phyloP scores from a whole-genome alignment of 768 basidiomycete genomes.

The Fistulinella prunicolor region DNA sequence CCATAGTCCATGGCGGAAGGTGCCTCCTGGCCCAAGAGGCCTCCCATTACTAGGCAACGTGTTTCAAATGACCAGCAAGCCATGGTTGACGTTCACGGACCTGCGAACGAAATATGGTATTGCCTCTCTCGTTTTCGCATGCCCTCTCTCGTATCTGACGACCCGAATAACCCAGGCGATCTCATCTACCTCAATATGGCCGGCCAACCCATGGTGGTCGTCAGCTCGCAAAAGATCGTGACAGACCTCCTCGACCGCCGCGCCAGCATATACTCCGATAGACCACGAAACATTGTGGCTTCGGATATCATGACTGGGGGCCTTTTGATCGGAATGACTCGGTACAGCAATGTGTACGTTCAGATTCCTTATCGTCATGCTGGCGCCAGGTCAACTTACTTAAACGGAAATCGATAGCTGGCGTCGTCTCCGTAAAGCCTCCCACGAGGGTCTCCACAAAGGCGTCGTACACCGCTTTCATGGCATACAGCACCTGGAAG shows the following conservation, averaged over 20 bases:
- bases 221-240: constrained; percentile 32
- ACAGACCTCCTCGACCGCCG: constrained; percentile 39
- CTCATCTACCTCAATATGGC: constrained; percentile 10
- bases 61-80: not conserved
- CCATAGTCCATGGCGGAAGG: constrained; percentile 2
- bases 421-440: constrained; percentile 9
- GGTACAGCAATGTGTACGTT: constrained; percentile 8
- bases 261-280: constrained; percentile 31
- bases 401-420: constrained; percentile 4
- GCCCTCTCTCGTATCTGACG: not conserved
- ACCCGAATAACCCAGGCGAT: not conserved
- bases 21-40: constrained; percentile 5
- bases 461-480: constrained; percentile 2
- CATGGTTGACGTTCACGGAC: constrained; percentile 1
- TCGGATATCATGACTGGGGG: constrained; percentile 33
- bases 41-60: constrained; percentile 5
- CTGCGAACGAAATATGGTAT: constrained; percentile 5
- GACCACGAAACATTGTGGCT: constrained; percentile 31
- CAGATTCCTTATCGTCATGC: not conserved
- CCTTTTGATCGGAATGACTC: constrained; percentile 22
- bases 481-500: constrained; percentile 6
- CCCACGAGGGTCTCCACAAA: constrained; percentile 6
- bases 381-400: too few species aligned
- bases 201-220: constrained; percentile 24
- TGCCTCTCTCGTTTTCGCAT: not conserved